A percentile compares a stretch with the other conserved stretches of the same genome.
phyloP scores from a whole-genome alignment of 1,284 basidiomycete genomes.

The Ustilago esculenta region DNA sequence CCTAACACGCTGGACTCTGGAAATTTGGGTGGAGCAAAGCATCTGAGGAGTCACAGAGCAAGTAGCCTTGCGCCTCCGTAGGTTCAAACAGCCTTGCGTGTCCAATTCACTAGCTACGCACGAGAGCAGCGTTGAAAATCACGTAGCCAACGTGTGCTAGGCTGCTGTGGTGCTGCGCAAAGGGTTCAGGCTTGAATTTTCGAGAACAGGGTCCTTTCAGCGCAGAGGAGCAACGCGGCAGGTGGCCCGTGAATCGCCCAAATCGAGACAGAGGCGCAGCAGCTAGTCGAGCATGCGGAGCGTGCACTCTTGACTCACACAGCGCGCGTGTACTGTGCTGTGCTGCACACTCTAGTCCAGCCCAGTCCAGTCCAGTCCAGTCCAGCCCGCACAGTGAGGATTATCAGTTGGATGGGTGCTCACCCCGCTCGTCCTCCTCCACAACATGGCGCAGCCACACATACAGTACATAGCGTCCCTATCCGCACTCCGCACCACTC shows the following conservation, averaged over 20 bases:
- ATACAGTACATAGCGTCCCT: not conserved
- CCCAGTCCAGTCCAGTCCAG: too few relatives aligned
- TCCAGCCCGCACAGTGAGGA: too few relatives aligned
- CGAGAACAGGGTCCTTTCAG: not conserved
- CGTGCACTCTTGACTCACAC: not conserved
- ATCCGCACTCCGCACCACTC: not conserved
- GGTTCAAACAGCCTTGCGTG: too few relatives aligned
- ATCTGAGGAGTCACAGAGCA: too few relatives aligned
- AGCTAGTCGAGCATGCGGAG: slow-evolving; percentile 1
- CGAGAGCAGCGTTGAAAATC: not conserved
- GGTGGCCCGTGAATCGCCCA: too few relatives aligned
- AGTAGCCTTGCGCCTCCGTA: too few relatives aligned
- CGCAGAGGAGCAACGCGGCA: too few relatives aligned
- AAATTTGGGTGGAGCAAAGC: too few relatives aligned
- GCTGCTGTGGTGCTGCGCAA: not conserved
- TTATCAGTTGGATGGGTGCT: slow-evolving; percentile 3
- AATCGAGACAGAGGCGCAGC: not conserved
- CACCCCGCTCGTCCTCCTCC: slow-evolving; percentile 11
- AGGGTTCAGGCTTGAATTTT: not conserved
- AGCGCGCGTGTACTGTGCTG: not conserved
- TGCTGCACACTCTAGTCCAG: too few relatives aligned
- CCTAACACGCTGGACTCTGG: too few relatives aligned
- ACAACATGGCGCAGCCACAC: not conserved
- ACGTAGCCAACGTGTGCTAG: not conserved
- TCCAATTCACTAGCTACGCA: not conserved